These are phyloP conservation scores for Herpetospermum pedunculosum DNA, from an alignment of 306 rosid species.

Conservation along the genomic window DNA sequence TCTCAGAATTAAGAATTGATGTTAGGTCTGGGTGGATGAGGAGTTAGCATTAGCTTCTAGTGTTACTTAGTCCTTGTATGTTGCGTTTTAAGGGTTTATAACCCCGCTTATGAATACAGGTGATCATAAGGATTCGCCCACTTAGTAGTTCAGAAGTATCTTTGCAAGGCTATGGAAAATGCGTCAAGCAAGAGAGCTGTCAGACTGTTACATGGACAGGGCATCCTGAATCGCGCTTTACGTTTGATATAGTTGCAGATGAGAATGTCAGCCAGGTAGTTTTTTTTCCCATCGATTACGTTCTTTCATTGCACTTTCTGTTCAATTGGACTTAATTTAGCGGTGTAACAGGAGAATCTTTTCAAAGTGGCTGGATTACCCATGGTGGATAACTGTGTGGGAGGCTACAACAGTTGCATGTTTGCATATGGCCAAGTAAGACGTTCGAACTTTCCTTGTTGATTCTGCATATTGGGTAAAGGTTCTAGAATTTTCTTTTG, in stretches of 20 bases:
- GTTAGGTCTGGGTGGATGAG: background rate
- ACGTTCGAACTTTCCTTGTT: constrained; percentile 1
- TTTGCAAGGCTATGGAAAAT: constrained; percentile 72
- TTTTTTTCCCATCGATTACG: background rate
- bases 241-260: constrained; percentile 92
- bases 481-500: background rate
- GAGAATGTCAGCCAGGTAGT: constrained; percentile 83
- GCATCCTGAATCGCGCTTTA: constrained; percentile 85
- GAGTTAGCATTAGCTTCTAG: background rate
- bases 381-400: constrained; percentile 94
- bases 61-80: background rate
- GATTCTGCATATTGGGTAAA: background rate
- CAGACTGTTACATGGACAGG: constrained; percentile 85
- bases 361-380: constrained; percentile 93
- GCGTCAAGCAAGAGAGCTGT: constrained; percentile 70
- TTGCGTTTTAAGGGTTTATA: background rate
- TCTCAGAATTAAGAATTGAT: background rate
- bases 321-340: constrained; percentile 11
- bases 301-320: background rate
- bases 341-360: constrained; percentile 60
- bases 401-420: constrained; percentile 97
- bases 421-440: constrained; percentile 99
- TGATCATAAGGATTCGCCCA: constrained; percentile 90
- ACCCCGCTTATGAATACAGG: constrained; percentile 28
- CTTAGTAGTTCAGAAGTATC: constrained; percentile 72